Percentiles rank a stretch among this genome's conserved stretches.
Evolutionary conservation across 2,329 filamentous ascomycete genomes (phyloP).

Genomic region (Leptographium radiaticola): DNA sequence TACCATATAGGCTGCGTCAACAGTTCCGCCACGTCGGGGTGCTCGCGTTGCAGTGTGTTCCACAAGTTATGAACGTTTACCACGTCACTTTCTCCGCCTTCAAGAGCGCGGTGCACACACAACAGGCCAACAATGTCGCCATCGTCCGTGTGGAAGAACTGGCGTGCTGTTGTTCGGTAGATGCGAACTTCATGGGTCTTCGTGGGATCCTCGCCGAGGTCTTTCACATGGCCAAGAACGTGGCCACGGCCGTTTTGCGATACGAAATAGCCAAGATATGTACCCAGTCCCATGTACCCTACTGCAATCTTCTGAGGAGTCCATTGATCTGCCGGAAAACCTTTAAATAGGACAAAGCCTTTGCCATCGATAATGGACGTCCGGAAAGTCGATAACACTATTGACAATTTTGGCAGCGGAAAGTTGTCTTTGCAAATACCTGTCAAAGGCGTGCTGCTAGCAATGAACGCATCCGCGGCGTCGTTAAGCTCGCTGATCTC

Average conservation of each 20-base stretch:
- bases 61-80: constrained; percentile 68
- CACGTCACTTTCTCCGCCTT: constrained; percentile 76
- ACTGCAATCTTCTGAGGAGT: constrained; percentile 66
- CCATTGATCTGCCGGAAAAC: constrained; percentile 67
- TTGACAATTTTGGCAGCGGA: constrained; percentile 26
- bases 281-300: constrained; percentile 82
- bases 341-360: constrained; percentile 82
- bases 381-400: constrained; percentile 22
- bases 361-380: constrained; percentile 57
- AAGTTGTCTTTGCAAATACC: constrained; percentile 44
- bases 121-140: constrained; percentile 72
- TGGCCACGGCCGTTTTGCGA: constrained; percentile 77
- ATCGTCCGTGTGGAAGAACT: constrained; percentile 81
- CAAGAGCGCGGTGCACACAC: constrained; percentile 63
- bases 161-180: constrained; percentile 73
- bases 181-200: constrained; percentile 82
- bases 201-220: constrained; percentile 66
- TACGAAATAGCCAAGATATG: constrained; percentile 77
- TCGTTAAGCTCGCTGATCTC: constrained; percentile 55
- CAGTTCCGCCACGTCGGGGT: constrained; percentile 65
- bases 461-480: constrained; percentile 57
- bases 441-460: constrained; percentile 51
- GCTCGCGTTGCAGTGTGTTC: constrained; percentile 62
- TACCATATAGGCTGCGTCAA: constrained; percentile 76
- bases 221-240: constrained; percentile 80